Evolutionary conservation across 2,329 filamentous ascomycete genomes (phyloP), one percentile per base, ranked within the genome.

Genomic region (Purpureocillium lavendulum): DNA sequence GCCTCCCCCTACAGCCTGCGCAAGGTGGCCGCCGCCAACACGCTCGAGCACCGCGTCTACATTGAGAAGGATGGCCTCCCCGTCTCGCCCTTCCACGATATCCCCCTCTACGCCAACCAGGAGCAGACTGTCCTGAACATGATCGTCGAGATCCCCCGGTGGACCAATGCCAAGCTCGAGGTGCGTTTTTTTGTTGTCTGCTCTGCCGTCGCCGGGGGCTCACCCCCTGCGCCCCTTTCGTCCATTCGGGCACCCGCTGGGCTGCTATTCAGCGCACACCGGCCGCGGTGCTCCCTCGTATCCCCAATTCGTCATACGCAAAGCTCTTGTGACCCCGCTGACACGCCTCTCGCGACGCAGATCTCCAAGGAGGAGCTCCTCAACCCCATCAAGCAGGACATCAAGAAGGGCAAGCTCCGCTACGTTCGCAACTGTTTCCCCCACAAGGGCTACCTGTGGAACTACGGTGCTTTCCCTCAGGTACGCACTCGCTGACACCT

Each of bases 401-500:
- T 81, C 68, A 97, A 98, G 85, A 97, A 98, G 80, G 92, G 90
- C 79, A 97, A 96, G 80, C 88, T 97, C 59, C 87, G 92, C 61
- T 98, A 84, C 66, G 92, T 98, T 65, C 88, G 92, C 73, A 98
- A 98, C 84, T 98, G 92, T 83, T 98, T 98, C 80, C 92, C 92
- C 57, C 92, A 98, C 84, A 97, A 98, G 81, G 92, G 92, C 53
- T 98, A 98, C 71, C 87, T 98, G 57, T 98, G 92, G 92, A 98
- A 98, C 81, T 98, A 98, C 72, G 92, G 92, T 73, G 89, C 89
- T 68, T 97, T 98, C 82, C 92, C 92, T 58, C 87, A 92, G 76
- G 87, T 92, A 76, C 61, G 75, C 17, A 30, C 58, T 30, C 35
- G 39, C 29, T 26, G 46, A 35, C n/a, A n/a, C n/a, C n/a, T n/a